Evolutionary conservation across 176 grass and related monocot species (phyloP).

Genomic region (Eragrostis nindensis): DNA sequence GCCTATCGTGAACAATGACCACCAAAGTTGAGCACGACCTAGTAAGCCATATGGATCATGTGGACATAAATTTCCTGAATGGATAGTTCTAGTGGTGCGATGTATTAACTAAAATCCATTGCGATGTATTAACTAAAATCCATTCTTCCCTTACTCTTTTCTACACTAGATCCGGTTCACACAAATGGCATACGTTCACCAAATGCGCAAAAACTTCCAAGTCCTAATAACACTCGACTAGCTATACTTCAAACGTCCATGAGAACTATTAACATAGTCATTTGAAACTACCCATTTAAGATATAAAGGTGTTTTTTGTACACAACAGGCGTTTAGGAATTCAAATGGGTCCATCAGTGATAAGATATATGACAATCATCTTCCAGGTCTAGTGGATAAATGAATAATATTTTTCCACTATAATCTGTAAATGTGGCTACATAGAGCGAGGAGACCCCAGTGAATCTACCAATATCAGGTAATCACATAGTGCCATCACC

Average conservation of each 20-base stretch:
- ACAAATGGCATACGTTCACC: constrained; percentile 10
- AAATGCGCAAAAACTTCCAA: not conserved
- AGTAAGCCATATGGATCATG: not conserved
- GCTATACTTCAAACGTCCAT: not conserved
- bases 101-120: too few relatives aligned
- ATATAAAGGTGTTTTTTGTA: not conserved
- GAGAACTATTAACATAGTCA: not conserved
- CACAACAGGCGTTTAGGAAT: not conserved
- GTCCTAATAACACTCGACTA: not conserved
- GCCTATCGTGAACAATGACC: not conserved
- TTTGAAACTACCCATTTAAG: constrained; percentile 12
- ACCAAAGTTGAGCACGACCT: not conserved
- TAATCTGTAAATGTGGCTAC: not conserved
- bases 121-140: too few relatives aligned
- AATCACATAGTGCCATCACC: not conserved
- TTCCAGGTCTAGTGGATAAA: not conserved
- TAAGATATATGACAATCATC: constrained; percentile 19
- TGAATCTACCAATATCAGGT: not conserved
- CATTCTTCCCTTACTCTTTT: too few relatives aligned
- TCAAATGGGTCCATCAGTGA: not conserved
- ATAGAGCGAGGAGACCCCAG: not conserved
- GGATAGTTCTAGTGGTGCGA: not conserved
- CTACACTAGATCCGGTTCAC: too few relatives aligned
- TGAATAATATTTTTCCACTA: not conserved
- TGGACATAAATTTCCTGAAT: not conserved